Evolutionary conservation across 2,329 filamentous ascomycete genomes (phyloP).

Genomic region (Diaporthe sp.): DNA sequence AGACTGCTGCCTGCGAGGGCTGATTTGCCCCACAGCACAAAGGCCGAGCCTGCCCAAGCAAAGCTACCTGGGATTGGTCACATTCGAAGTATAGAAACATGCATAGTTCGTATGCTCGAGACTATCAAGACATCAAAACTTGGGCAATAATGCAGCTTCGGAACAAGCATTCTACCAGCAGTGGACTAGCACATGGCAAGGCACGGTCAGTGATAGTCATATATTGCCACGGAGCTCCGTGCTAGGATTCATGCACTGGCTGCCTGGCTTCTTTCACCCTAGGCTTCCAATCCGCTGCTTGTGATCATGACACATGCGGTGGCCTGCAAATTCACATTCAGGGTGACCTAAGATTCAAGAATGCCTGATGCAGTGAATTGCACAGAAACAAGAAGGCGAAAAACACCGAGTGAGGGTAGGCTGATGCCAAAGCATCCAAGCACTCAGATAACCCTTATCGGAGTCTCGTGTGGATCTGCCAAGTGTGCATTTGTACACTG

Average conservation of each 20-base stretch:
- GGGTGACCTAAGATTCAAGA: not conserved
- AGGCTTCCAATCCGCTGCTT: not conserved
- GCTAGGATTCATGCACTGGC: too few species aligned
- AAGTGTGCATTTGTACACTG: too few species aligned
- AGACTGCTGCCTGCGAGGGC: not conserved
- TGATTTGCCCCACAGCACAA: not conserved
- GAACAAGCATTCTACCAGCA: not conserved
- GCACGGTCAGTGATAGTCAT: not conserved
- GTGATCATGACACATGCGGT: not conserved
- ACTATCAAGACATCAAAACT: not conserved
- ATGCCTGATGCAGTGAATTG: too few species aligned
- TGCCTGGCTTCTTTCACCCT: not conserved
- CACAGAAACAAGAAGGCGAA: not conserved
- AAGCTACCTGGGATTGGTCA: not conserved
- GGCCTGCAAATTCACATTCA: not conserved
- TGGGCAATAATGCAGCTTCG: not conserved
- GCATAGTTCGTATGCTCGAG: not conserved
- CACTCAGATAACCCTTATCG: not conserved
- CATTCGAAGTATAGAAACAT: not conserved
- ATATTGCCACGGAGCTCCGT: not conserved
- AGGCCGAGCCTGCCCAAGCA: not conserved
- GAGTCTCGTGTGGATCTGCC: too few species aligned
- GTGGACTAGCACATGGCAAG: not conserved
- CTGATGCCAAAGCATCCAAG: not conserved
- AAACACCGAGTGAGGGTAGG: not conserved